These are phyloP conservation scores for Kingdonia uniflora DNA, from an alignment of 164 flowering plant species.

Conservation along the genomic window DNA sequence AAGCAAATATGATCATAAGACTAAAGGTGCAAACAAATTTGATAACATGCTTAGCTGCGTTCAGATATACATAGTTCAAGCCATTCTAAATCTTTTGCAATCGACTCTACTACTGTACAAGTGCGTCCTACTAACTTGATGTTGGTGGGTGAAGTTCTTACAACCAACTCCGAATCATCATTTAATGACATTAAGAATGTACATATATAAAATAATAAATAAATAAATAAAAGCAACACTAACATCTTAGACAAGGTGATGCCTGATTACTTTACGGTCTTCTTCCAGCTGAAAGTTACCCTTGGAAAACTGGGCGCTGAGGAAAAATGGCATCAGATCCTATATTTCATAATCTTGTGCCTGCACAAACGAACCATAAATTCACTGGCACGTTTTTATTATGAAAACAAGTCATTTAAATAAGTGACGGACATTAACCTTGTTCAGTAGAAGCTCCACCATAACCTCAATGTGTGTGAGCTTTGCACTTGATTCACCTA, in stretches of 20 bases:
- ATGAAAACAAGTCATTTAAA: background rate
- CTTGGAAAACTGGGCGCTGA: slow-evolving; percentile 40
- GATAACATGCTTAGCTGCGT: no score
- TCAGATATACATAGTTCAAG: no score
- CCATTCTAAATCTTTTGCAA: no score
- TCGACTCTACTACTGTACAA: no score
- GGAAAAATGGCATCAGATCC: slow-evolving; percentile 68
- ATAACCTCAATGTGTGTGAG: slow-evolving; percentile 58
- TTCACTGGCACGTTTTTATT: background rate
- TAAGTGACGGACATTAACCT: slow-evolving; percentile 32
- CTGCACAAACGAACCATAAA: slow-evolving; percentile 25
- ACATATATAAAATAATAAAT: no score
- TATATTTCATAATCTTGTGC: slow-evolving; percentile 68
- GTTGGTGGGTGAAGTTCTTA: no score
- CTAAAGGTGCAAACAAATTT: no score
- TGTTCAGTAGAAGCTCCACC: slow-evolving; percentile 61
- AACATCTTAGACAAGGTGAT: slow-evolving; percentile 26
- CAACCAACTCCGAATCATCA: no score
- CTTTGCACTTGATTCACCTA: slow-evolving; percentile 48
- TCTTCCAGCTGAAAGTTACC: slow-evolving; percentile 55
- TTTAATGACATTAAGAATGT: no score
- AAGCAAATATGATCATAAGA: no score
- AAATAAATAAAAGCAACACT: no score
- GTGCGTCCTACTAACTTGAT: no score
- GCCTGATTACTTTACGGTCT: slow-evolving; percentile 41